These are phyloP conservation scores for Arachnomyces sp. DNA, from an alignment of 2,329 filamentous ascomycete genomes.

Conservation along the genomic window DNA sequence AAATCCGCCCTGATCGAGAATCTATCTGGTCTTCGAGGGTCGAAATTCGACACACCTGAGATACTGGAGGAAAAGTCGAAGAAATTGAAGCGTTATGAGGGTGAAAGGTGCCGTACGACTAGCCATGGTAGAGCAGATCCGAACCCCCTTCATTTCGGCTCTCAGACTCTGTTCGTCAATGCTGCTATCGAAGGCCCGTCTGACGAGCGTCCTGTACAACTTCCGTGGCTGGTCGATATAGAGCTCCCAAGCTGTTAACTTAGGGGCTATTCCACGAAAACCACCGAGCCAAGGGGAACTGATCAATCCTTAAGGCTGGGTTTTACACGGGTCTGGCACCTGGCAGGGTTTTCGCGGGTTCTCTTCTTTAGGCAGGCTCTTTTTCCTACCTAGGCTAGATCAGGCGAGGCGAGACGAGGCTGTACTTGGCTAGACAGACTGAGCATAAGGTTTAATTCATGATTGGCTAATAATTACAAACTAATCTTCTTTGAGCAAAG, in stretches of 20 bases:
- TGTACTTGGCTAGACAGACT: no score
- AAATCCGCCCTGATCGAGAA: slow-evolving; percentile 31
- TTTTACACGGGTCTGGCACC: no score
- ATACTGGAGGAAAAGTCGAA: slow-evolving; percentile 7
- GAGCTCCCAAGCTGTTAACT: slow-evolving; percentile 36
- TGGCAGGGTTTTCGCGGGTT: no score
- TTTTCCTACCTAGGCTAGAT: no score
- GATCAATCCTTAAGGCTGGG: no score
- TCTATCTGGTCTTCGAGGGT: slow-evolving; percentile 18
- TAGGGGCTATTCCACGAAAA: no score
- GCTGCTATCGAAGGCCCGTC: slow-evolving; percentile 44
- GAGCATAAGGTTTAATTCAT: no score
- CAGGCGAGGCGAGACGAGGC: no score
- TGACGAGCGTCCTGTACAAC: slow-evolving; percentile 35
- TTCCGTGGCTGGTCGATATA: slow-evolving; percentile 48
- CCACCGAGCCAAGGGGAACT: no score
- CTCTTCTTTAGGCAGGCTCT: no score
- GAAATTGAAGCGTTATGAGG: slow-evolving; percentile 16
- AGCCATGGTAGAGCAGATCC: slow-evolving; percentile 33
- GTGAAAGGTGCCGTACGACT: slow-evolving; percentile 25
- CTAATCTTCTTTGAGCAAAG: no score
- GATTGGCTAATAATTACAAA: no score
- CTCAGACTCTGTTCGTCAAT: slow-evolving; percentile 53
- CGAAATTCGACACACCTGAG: slow-evolving; percentile 11
- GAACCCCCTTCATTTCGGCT: slow-evolving; percentile 27